A percentile compares a stretch with the other conserved stretches of the same genome.
Evolutionary conservation across 2,329 filamentous ascomycete species (phyloP).

Genomic region (Penicillium palitans): DNA sequence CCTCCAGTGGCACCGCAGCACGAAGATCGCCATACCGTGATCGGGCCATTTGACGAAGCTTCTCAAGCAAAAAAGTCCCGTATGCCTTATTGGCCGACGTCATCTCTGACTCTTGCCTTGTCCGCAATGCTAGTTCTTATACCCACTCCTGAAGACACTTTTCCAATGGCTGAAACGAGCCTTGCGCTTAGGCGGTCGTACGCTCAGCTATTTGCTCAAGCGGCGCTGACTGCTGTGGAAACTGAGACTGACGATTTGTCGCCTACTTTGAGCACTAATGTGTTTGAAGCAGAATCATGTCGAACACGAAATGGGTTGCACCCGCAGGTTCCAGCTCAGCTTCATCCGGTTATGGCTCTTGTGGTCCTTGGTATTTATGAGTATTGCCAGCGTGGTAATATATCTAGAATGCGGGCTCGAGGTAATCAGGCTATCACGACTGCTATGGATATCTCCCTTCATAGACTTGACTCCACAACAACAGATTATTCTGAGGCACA

Average conservation of each 20-base stretch:
- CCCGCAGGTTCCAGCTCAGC: slow-evolving; percentile 14
- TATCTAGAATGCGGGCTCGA: slow-evolving; percentile 25
- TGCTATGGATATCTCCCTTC: slow-evolving; percentile 29
- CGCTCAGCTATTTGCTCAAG: slow-evolving; percentile 25
- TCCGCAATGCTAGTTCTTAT: slow-evolving; percentile 26
- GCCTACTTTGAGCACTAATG: background rate
- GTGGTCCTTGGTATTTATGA: slow-evolving; percentile 26
- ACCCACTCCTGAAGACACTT: slow-evolving; percentile 14
- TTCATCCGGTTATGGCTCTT: slow-evolving; percentile 26
- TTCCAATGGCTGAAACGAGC: slow-evolving; percentile 9
- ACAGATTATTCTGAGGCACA: slow-evolving; percentile 22
- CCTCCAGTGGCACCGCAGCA: slow-evolving; percentile 10
- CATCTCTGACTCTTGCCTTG: slow-evolving; percentile 24
- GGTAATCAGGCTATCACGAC: slow-evolving; percentile 28
- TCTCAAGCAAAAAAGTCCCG: slow-evolving; percentile 10
- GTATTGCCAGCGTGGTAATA: slow-evolving; percentile 26
- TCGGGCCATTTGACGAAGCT: slow-evolving; percentile 2
- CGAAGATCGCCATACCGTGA: slow-evolving; percentile 12
- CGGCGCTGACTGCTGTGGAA: slow-evolving; percentile 21
- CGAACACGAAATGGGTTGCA: slow-evolving; percentile 10
- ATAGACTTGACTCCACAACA: slow-evolving; percentile 12
- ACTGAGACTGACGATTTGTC: slow-evolving; percentile 16
- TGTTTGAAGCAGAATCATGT: background rate
- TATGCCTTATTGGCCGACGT: slow-evolving; percentile 24
- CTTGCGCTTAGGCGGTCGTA: slow-evolving; percentile 21